Evolutionary conservation across 2,329 filamentous ascomycete genomes (phyloP).

Genomic region (Epichloe brachyelytri): DNA sequence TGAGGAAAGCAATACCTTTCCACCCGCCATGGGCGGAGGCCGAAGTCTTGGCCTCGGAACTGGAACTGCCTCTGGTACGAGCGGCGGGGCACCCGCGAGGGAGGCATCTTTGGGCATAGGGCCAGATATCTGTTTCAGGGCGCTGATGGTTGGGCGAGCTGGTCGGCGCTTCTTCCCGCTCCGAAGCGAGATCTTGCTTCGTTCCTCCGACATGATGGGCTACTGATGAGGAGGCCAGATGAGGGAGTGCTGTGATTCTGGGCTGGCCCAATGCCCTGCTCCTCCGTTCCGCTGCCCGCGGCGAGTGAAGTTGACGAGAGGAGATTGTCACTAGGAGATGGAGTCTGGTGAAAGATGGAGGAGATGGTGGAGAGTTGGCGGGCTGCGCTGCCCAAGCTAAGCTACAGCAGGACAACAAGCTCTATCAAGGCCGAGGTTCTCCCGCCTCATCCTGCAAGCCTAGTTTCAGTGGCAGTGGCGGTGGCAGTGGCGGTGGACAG

Average conservation of each 20-base stretch:
- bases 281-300: not conserved
- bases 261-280: not conserved
- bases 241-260: not conserved
- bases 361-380: not conserved
- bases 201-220: constrained; percentile 45
- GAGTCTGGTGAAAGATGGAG: not conserved
- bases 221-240: not conserved
- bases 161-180: constrained; percentile 40
- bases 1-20: constrained; percentile 32
- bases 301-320: not conserved
- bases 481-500: not conserved
- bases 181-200: constrained; percentile 49
- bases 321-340: not conserved
- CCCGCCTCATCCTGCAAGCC: constrained; percentile 4
- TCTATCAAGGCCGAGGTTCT: constrained; percentile 9
- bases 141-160: constrained; percentile 45
- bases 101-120: constrained; percentile 42
- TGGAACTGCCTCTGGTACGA: constrained; percentile 15
- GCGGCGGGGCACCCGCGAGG: constrained; percentile 13
- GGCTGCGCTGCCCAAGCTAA: not conserved
- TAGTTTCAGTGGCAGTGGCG: not conserved
- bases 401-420: too few relatives aligned
- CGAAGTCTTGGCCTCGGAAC: constrained; percentile 29
- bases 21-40: constrained; percentile 37
- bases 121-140: constrained; percentile 48